Base-by-base conservation (phyloP, 352 stramenopile genomes). In the Pythium scleroteichum region DNA sequence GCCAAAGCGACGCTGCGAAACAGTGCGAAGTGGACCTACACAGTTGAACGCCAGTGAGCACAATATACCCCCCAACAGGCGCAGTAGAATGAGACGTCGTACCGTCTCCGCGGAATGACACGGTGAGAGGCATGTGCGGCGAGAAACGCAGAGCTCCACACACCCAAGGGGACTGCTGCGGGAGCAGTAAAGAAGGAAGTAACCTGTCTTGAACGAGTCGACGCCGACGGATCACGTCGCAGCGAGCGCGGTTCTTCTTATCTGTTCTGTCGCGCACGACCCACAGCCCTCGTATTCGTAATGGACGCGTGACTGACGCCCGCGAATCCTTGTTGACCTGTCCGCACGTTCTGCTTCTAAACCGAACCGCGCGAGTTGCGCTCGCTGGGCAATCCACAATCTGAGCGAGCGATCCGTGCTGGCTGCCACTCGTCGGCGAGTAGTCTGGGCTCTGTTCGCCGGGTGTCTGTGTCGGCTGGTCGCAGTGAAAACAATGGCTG, bases 401-500 rank as follows among this genome's bases (percentile, higher is more conserved):
- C 17, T 44, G 38, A 44, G 7, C 38, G 13, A 4, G 38, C 6
- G 38, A 7, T 20, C 38, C 38, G 38, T 7, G 7, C 14, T 44
- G 38, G 13, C 38, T 20, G 38, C 38, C 38, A 44, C 38, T 44
- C 38, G 38, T 44, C 13, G 17, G 3, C 14, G 38, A 4, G 13
- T 4, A 44, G 38, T 44, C 38, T 17, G 38, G 38, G 38, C 38
- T 44, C 17, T 44, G 38, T 13, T 17, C 38, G 38, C 38, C 38
- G 38, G 17, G 38, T 44, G 38, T 44, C 38, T 44, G 38, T 44
- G 38, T 44, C 38, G 38, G 38, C 38, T 44, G 38, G 38, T 20
- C 29, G 29, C 38, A 44, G 38, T n/a, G 38, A 44, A 44, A 44
- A 44, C 38, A 44, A 44, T 44, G 38, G 38, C 38, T 44, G 38